Evolutionary conservation across 2,329 filamentous ascomycete genomes (phyloP).

Genomic region (Raffaelea albimanens): DNA sequence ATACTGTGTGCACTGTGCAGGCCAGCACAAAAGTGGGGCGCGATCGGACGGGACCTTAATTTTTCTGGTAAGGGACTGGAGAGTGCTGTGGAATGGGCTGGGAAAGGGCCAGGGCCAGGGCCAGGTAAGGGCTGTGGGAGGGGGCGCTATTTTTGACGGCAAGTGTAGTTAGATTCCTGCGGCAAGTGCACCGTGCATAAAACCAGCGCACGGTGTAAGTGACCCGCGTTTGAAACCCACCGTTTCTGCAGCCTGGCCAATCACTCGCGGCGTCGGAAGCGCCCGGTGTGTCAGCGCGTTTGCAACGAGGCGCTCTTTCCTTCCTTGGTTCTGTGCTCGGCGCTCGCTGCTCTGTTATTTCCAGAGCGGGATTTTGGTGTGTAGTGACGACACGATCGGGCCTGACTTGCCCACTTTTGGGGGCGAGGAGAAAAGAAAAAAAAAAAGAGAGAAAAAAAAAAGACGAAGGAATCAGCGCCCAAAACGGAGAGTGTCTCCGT

Average conservation of each 20-base stretch:
- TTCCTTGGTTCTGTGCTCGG: too few species aligned
- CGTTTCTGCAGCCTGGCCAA: neutral
- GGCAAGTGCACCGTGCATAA: neutral
- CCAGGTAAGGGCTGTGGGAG: slow-evolving; percentile 3
- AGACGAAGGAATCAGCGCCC: too few species aligned
- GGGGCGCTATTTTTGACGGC: slow-evolving; percentile 7
- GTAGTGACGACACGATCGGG: too few species aligned
- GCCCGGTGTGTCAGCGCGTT: neutral
- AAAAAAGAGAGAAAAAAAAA: too few species aligned
- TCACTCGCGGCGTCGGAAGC: neutral
- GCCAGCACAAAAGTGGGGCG: neutral
- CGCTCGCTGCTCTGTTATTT: too few species aligned
- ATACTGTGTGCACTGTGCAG: slow-evolving; percentile 1
- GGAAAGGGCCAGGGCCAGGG: neutral
- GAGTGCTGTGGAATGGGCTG: too few species aligned
- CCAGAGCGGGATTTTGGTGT: too few species aligned
- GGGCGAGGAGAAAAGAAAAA: too few species aligned
- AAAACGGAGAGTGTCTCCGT: too few species aligned
- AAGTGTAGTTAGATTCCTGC: neutral
- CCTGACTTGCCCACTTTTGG: too few species aligned
- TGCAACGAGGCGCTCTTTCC: too few species aligned
- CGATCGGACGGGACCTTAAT: slow-evolving; percentile 9
- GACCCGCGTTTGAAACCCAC: neutral
- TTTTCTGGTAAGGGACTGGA: slow-evolving; percentile 1
- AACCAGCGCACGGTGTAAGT: neutral